Evolutionary conservation across 352 stramenopile species (phyloP), one percentile per base, ranked within the genome.

Genomic region (Globisporangium spiculum): DNA sequence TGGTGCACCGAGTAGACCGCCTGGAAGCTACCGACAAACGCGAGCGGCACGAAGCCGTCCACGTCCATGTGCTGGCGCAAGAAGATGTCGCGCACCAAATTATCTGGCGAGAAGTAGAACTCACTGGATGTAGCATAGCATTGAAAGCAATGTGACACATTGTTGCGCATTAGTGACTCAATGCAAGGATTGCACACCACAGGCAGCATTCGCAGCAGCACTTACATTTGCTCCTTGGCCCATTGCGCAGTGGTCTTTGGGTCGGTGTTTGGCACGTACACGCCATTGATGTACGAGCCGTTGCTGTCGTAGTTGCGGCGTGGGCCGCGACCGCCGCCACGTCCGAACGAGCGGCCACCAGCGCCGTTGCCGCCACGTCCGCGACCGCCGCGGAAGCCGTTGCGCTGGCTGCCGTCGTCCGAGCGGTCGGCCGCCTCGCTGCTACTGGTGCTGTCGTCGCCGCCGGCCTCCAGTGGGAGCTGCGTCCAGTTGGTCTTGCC

Each of bases 11-110:
- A 83, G 63, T 86, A 96, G 41, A 97, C 89, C 18, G 88, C 88
- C 75, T 95, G 89, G 72, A 97, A 97, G 69, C 88, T 95, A 61
- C 87, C 90, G 12, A 97, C 88, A 61, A 97, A 96, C 34, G 90
- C 89, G 36, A 97, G 72, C 18, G 90, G 90, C 61, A 97, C 89
- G 73, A 86, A 97, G 65, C 89, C 90, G 52, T 96, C 86, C 14
- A 93, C 78, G 67, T 96, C 90, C 84, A 96, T 94, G 78, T 93
- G 82, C 68, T 91, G 85, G 66, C 87, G 86, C 62, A 93, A 58
- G 65, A 96, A 94, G 59, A 92, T 93, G 68, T 96, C 88, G 24
- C 83, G 84, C 67, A 94, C 84, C 56, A 96, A 75, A 63, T 96
- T 96, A 67, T 90, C 84, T 26, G 84, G 83, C 36, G 84, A 88